These are phyloP conservation scores for Pichia sp. DNA, from an alignment of 1,139 yeast genomes.

Conservation along the genomic window DNA sequence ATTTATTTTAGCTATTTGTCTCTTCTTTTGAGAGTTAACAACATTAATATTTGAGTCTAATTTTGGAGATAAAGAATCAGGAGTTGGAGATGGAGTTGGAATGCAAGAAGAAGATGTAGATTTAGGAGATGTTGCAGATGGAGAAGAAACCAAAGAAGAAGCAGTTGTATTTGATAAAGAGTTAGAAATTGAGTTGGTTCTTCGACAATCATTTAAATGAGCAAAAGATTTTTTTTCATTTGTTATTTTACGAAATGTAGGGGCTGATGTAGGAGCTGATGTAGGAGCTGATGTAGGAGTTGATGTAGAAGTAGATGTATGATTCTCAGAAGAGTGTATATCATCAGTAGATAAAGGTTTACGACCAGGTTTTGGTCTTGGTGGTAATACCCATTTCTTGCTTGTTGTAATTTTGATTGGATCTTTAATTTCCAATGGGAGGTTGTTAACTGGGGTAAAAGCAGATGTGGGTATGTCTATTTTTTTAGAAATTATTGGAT, in stretches of 20 bases:
- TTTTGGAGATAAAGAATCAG: conserved; percentile 12
- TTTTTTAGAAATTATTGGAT: too few species aligned
- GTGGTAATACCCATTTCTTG: conserved; percentile 28
- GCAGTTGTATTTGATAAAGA: not conserved
- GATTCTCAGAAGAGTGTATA: not conserved
- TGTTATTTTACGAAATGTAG: not conserved
- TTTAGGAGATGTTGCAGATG: conserved; percentile 1
- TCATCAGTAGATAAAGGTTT: conserved; percentile 17
- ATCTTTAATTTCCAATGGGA: conserved; percentile 8
- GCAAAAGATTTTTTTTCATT: too few species aligned
- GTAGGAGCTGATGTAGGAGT: not conserved
- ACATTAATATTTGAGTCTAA: not conserved
- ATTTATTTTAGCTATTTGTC: not conserved
- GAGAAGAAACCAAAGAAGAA: conserved; percentile 1
- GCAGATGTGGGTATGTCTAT: conserved; percentile 11
- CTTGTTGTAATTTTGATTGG: conserved; percentile 22
- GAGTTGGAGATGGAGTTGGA: conserved; percentile 13
- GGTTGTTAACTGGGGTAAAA: conserved; percentile 13
- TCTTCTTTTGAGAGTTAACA: conserved; percentile 1
- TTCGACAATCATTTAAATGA: too few species aligned
- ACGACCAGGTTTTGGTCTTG: conserved; percentile 31
- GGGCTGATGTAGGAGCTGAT: not conserved
- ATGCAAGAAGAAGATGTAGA: conserved; percentile 2
- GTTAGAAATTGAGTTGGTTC: conserved; percentile 5
- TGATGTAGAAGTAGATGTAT: not conserved